Evolutionary conservation across 345 rosid species (phyloP).

Genomic region (Acer yangbiense): DNA sequence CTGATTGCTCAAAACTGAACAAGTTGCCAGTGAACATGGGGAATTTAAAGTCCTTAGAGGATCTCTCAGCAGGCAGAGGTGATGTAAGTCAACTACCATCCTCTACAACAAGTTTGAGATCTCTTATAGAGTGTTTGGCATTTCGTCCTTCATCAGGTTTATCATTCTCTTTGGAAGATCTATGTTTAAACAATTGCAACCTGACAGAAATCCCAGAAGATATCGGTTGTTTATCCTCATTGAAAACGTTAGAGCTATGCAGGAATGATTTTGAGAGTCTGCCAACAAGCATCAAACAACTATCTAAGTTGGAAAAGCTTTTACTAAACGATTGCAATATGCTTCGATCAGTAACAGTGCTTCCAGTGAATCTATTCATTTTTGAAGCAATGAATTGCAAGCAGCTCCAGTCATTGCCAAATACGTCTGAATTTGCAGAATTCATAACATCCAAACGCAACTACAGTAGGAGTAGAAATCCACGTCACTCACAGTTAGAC

Average conservation of each 20-base stretch:
- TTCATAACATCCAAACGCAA: neutral
- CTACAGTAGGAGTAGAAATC: no score
- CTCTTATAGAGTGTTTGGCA: neutral
- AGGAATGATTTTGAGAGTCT: constrained; percentile 22
- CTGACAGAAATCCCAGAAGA: constrained; percentile 1
- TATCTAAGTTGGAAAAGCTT: neutral
- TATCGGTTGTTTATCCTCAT: neutral
- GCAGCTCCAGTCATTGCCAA: neutral
- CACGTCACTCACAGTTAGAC: neutral
- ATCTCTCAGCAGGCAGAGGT: neutral
- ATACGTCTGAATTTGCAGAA: neutral
- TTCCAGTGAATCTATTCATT: neutral
- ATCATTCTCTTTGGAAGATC: neutral
- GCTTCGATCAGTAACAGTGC: constrained; percentile 9
- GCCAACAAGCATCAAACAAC: neutral
- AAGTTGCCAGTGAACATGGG: neutral
- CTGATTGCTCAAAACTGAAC: neutral
- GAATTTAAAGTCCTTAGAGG: neutral
- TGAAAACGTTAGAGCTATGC: constrained; percentile 14
- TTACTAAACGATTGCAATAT: neutral
- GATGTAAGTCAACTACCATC: neutral
- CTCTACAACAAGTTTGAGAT: neutral
- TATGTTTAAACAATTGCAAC: neutral
- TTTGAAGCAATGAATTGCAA: neutral
- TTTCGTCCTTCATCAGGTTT: neutral